Base-by-base conservation (phyloP, 2,329 filamentous ascomycete genomes). In the Fusarium foetens region DNA sequence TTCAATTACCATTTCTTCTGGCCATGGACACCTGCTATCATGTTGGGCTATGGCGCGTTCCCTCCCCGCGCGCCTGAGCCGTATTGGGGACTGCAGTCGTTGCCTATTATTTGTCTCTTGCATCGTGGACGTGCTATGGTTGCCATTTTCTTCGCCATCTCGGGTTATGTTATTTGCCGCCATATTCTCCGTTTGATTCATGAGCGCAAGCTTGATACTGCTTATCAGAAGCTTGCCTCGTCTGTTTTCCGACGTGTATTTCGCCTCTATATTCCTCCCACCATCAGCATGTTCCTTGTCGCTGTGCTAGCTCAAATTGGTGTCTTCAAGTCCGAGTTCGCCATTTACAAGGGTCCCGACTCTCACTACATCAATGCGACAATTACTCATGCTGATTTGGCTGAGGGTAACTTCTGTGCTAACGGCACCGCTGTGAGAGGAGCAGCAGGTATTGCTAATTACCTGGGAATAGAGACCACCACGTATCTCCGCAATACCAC, bases 1-100 rank as follows among this genome's bases (percentile, higher is more conserved):
- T 83, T 83, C 78, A 84, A 83, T 53, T 83, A 83, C 63, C 82
- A 83, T 65, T 83, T 83, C 59, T 75, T 83, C 48, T 83, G 81
- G 80, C 80, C 81, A 21, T 83, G 81, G 80, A 83, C 81, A 3
- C 79, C 80, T 1, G 66, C 75, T 36, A 83, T 83, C 59, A 82
- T 83, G 81, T 66, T 84, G n/a, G 81, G 81, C 36, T 79, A 82
- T 45, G 82, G 82, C 27, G 81, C 81, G 4, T 68, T 78, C n/a
- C 79, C 79, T 3, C 81, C 81, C 1, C 75, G 77, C 31, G 75
- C 81, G 3, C 78, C 80, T 3, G 80, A 81, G 68, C 80, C 81
- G 1, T 79, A 81, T 71, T 72, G 63, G 42, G 73, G 73, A 21
- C 79, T 75, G 77, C 68, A 75, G 8, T 79, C 80, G 11, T 60